Base-by-base conservation (phyloP, 2,329 filamentous ascomycete species). In the Decorospora gaudefroyi region DNA sequence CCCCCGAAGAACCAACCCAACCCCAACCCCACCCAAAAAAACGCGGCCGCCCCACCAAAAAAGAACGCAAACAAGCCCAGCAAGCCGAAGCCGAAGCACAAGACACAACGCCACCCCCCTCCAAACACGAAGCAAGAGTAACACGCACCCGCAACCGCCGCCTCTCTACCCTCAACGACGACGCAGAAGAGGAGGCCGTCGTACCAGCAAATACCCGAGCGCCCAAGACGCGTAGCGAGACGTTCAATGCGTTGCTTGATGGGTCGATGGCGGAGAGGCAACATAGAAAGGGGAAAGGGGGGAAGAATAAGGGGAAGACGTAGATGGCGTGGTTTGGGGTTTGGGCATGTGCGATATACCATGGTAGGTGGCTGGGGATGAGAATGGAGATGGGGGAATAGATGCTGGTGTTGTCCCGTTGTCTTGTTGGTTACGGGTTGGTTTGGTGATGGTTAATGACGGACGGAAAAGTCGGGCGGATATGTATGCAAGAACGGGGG, bases 221-320 rank as follows among this genome's bases (percentile, higher is more conserved):
- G 10, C 52, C 61, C 10, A 57, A 57, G 33, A 57, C 61, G 4
- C 55, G 52, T 6, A 61, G 55, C 29, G 59, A 62, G 45, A 59
- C 56, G 2, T 64, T 64, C 34, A 56, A 51, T 9, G 56, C 54
- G 21, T 35, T 63, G 11, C 40, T 62, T 12, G 43, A 57, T 16
- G 61, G 55, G 3, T 50, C 49, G 41, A n/a, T 46, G 32, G 17
- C 32, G 18, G 38, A 46, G 15, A 46, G 50, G 47, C 40, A 47
- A 32, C 48, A 33, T 9, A 33, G 15, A 18, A 25, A 36, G n/a
- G 22, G 34, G 4, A 38, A 21, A 26, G 16, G 17, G 21, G 33
- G 33, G 3, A 32, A 28, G 1, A 43, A 34, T 22, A 28, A 22
- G 3, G 25, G 23, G 1, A n/a, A 9, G 1, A 26, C n/a, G n/a